Percentiles rank a stretch among this genome's conserved stretches.
These are phyloP conservation scores for Moricandia moricandioides DNA, from an alignment of 345 rosid species.

Conservation along the genomic window DNA sequence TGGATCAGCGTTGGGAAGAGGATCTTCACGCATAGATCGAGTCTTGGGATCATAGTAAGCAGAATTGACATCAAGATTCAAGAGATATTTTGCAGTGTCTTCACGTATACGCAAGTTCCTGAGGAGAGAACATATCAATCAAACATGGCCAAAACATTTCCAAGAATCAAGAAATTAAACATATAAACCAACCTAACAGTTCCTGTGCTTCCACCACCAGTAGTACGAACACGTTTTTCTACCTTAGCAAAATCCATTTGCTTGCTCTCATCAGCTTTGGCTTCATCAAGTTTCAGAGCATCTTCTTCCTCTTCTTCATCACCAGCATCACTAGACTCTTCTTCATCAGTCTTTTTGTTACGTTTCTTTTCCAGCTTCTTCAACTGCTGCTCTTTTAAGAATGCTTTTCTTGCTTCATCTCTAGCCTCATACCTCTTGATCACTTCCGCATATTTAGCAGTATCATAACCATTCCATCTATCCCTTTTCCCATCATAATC, in stretches of 20 bases:
- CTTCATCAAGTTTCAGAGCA: conserved; percentile 73
- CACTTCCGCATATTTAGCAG: conserved; percentile 52
- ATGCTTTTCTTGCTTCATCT: conserved; percentile 66
- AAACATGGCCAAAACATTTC: background rate
- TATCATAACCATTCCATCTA: conserved; percentile 78
- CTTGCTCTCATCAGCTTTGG: conserved; percentile 72
- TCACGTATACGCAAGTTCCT: conserved; percentile 73
- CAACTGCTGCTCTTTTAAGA: conserved; percentile 64
- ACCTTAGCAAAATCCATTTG: conserved; percentile 94
- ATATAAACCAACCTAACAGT: conserved; percentile 44
- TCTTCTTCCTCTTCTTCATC: conserved; percentile 27
- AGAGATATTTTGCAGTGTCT: conserved; percentile 62
- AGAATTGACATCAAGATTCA: conserved; percentile 68
- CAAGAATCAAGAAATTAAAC: background rate
- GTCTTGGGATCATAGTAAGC: conserved; percentile 72
- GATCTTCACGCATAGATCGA: conserved; percentile 81
- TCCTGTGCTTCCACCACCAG: conserved; percentile 95
- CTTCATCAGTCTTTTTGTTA: background rate
- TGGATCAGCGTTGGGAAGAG: conserved; percentile 80
- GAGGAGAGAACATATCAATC: background rate
- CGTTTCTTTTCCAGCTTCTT: conserved; percentile 73
- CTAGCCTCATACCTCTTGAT: conserved; percentile 72
- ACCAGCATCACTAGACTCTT: conserved; percentile 45
- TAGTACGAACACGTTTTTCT: conserved; percentile 90
- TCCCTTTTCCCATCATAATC: conserved; percentile 85